A percentile compares a stretch with the other conserved stretches of the same genome.
phyloP scores from a whole-genome alignment of 129 eudicot genomes.

The Lonicera japonica region DNA sequence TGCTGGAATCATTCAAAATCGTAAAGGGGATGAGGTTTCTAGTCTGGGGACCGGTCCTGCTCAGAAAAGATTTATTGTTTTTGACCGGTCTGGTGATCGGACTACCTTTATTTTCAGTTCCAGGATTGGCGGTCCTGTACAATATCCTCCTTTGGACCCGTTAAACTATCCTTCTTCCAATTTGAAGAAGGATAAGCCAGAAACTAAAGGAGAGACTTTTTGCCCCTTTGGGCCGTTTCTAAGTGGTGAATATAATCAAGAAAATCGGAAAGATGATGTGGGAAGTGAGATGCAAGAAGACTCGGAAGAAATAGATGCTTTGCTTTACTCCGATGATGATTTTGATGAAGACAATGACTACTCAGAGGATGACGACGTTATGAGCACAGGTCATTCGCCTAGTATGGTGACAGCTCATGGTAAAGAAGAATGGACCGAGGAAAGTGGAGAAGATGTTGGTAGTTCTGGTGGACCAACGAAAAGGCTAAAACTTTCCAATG shows the following conservation, averaged over 20 bases:
- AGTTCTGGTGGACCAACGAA: constrained; percentile 50
- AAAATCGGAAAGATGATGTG: constrained; percentile 21
- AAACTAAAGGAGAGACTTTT: constrained; percentile 6
- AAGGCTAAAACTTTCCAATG: constrained; percentile 34
- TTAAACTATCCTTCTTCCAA: constrained; percentile 27
- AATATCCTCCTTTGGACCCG: constrained; percentile 26
- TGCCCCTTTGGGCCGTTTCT: constrained; percentile 12
- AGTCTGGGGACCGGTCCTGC: constrained; percentile 8
- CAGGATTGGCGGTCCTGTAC: constrained; percentile 27
- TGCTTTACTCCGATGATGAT: constrained; percentile 66
- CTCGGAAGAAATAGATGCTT: constrained; percentile 68
- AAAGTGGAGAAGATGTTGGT: constrained; percentile 52
- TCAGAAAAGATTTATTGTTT: constrained; percentile 67
- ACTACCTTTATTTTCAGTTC: constrained; percentile 67
- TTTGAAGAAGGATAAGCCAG: constrained; percentile 13
- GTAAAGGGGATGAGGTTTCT: not conserved
- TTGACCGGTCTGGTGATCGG: constrained; percentile 71
- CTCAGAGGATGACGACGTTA: constrained; percentile 62
- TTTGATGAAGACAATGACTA: constrained; percentile 30
- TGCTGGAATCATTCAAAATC: constrained; percentile 1
- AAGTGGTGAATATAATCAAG: constrained; percentile 21
- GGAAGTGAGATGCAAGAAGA: constrained; percentile 65
- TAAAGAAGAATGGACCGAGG: constrained; percentile 26
- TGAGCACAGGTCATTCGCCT: constrained; percentile 88
- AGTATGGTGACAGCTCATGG: constrained; percentile 29